Evolutionary conservation across 768 basidiomycete species (phyloP).

Genomic region (Lyophyllum semitale): DNA sequence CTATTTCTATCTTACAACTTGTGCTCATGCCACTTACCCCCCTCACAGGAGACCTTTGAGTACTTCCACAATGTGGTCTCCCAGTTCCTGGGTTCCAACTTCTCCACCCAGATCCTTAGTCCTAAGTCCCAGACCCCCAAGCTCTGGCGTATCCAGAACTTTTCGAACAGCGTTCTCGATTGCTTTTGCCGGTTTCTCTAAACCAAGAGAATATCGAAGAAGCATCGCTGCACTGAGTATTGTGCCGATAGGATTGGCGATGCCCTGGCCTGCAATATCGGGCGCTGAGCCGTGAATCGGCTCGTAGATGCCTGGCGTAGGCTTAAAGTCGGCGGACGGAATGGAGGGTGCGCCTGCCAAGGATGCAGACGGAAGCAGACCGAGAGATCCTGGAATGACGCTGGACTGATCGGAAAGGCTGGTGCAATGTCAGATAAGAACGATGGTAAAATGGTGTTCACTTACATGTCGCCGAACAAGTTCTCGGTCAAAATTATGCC

Average conservation of each 20-base stretch:
- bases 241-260: constrained; percentile 94
- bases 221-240: constrained; percentile 94
- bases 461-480: constrained; percentile 96
- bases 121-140: constrained; percentile 76
- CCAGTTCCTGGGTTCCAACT: constrained; percentile 74
- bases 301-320: constrained; percentile 90
- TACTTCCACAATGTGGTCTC: constrained; percentile 78
- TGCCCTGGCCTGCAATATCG: constrained; percentile 91
- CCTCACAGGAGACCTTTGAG: constrained; percentile 58
- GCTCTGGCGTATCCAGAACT: constrained; percentile 70
- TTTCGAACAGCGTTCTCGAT: constrained; percentile 91
- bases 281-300: constrained; percentile 96
- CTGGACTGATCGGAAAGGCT: constrained; percentile 97
- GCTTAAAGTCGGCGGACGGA: constrained; percentile 67
- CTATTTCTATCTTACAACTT: constrained; percentile 4
- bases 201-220: constrained; percentile 90
- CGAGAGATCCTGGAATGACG: constrained; percentile 96
- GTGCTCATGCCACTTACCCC: not conserved
- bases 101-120: constrained; percentile 89
- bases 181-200: constrained; percentile 79
- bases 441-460: constrained; percentile 11
- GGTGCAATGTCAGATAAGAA: constrained; percentile 10
- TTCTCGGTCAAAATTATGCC: constrained; percentile 96
- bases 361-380: constrained; percentile 94
- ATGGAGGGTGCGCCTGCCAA: constrained; percentile 83